Conservation (phyloP, 345 rosid genomes). For the Cardamine chenopodiifolia region DNA sequence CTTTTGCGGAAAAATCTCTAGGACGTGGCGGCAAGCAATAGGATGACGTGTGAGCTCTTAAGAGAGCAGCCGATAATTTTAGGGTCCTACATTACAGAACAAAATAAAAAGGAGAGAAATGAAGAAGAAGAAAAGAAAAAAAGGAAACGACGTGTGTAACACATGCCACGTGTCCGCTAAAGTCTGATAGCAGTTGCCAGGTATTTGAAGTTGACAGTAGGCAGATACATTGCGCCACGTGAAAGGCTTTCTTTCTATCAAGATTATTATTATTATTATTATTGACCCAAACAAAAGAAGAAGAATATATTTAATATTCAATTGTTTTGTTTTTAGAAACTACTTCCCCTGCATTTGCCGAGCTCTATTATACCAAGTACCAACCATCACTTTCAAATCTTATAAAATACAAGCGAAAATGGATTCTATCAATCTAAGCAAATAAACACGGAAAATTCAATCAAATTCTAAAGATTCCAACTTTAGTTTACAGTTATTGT, state of each 20-base stretch:
- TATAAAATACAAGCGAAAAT: not conserved
- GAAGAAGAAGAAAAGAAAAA: not conserved
- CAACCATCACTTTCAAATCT: constrained; percentile 31
- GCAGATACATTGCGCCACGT: constrained; percentile 46
- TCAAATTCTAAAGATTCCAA: too few species aligned
- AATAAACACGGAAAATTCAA: too few species aligned
- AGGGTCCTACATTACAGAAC: constrained; percentile 21
- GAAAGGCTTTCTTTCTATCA: constrained; percentile 8
- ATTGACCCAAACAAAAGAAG: not conserved
- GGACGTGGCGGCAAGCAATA: constrained; percentile 31
- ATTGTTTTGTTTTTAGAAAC: not conserved
- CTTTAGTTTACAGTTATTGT: too few species aligned
- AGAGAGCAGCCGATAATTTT: constrained; percentile 21
- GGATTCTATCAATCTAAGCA: not conserved
- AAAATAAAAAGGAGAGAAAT: not conserved
- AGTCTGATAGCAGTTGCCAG: constrained; percentile 34
- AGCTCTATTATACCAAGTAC: not conserved
- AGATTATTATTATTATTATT: not conserved
- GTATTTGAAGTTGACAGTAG: constrained; percentile 42
- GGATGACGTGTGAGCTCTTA: constrained; percentile 32
- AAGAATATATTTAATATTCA: not conserved
- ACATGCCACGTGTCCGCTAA: constrained; percentile 30
- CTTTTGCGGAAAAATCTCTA: constrained; percentile 5
- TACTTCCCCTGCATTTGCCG: not conserved
- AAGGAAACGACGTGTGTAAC: constrained; percentile 22